Percentiles rank a stretch among this genome's conserved stretches.
These are phyloP conservation scores for Aspergillus indologenus DNA, from an alignment of 495 filamentous ascomycete species.

Conservation along the genomic window DNA sequence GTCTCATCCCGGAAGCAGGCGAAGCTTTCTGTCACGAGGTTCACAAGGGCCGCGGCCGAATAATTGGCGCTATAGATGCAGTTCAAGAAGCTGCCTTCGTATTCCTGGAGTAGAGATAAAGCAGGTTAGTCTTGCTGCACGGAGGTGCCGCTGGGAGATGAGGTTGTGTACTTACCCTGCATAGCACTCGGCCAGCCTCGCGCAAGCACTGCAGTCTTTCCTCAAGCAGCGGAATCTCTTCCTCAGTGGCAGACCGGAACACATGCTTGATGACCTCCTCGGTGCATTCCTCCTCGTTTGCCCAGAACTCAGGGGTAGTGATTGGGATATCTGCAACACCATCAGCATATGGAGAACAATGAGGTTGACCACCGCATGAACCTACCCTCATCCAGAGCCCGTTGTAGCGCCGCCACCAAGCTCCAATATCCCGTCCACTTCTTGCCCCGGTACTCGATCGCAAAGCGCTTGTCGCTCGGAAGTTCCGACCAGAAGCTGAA, in stretches of 20 bases:
- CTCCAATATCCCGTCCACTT: constrained; percentile 95
- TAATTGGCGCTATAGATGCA: constrained; percentile 70
- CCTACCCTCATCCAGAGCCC: constrained; percentile 85
- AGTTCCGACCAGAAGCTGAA: constrained; percentile 92
- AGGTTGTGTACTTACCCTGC: constrained; percentile 80
- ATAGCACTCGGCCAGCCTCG: constrained; percentile 80
- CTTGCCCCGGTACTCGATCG: constrained; percentile 74
- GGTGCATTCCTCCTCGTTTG: constrained; percentile 70
- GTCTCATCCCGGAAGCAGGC: constrained; percentile 81
- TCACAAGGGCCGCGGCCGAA: constrained; percentile 81
- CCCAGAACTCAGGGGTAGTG: constrained; percentile 84
- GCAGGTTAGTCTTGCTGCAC: neutral
- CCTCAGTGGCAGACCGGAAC: constrained; percentile 81
- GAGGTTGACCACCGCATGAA: too few species aligned
- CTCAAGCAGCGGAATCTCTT: constrained; percentile 80
- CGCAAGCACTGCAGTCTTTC: constrained; percentile 77
- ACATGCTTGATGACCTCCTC: constrained; percentile 70
- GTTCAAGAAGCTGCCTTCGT: constrained; percentile 69
- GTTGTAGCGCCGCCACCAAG: constrained; percentile 77
- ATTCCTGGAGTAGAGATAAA: constrained; percentile 54
- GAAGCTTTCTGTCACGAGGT: constrained; percentile 76
- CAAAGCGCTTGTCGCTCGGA: constrained; percentile 61
- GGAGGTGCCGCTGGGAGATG: too few species aligned
- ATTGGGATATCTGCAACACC: constrained; percentile 75
- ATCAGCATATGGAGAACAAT: too few species aligned